Conservation (phyloP, 257 asterid genomes). For the Craterostigma plantagineum region DNA sequence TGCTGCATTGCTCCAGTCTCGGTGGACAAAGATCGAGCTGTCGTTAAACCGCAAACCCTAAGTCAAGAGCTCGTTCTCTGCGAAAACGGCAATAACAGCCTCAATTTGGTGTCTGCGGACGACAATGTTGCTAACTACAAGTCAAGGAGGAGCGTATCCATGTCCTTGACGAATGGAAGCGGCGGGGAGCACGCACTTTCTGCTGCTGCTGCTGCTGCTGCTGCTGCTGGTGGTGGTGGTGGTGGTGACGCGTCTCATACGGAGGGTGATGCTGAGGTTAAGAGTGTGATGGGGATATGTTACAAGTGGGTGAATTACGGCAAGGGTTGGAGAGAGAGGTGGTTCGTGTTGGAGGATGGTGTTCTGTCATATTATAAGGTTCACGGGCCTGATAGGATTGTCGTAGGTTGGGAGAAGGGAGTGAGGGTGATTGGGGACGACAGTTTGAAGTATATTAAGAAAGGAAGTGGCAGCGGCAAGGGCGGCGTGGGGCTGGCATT, state of each 20-base stretch:
- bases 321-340: constrained; percentile 92
- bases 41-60: constrained; percentile 48
- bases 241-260: constrained; percentile 16
- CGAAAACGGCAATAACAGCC: constrained; percentile 10
- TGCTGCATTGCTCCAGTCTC: constrained; percentile 99
- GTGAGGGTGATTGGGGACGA: constrained; percentile 75
- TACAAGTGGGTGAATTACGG: constrained; percentile 98
- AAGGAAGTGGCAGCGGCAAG: constrained; percentile 25
- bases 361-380: constrained; percentile 87
- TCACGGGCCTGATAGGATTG: constrained; percentile 88
- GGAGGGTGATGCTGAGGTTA: constrained; percentile 28
- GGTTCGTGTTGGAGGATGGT: constrained; percentile 96
- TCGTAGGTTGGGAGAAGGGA: constrained; percentile 53
- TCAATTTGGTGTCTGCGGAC: constrained; percentile 12
- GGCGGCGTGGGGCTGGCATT: constrained; percentile 14
- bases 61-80: constrained; percentile 27
- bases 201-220: too few relatives aligned
- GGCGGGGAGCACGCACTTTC: constrained; percentile 9
- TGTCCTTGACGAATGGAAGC: constrained; percentile 15
- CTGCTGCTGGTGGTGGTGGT: too few relatives aligned
- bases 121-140: constrained; percentile 26
- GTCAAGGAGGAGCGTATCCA: constrained; percentile 51
- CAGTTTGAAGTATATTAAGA: constrained; percentile 81
- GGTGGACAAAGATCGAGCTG: constrained; percentile 63
- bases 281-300: constrained; percentile 59